Conservation (phyloP, 768 basidiomycete genomes). For the Leccinum disarticulatum region DNA sequence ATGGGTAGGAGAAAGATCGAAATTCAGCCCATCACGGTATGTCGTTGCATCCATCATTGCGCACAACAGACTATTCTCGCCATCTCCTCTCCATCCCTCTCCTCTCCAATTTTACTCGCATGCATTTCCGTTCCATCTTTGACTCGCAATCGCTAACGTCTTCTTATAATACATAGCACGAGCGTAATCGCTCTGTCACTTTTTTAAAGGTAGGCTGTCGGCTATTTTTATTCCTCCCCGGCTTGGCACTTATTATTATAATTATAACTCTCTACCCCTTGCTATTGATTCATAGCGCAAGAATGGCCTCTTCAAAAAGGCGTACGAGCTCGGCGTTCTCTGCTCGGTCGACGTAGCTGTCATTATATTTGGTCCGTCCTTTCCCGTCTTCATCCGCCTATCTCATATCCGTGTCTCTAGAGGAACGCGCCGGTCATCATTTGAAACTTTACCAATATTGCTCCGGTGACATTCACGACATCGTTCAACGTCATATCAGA, state of each 20-base stretch:
- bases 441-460: slow-evolving; percentile 82
- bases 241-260: slow-evolving; percentile 44
- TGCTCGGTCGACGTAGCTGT: slow-evolving; percentile 88
- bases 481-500: slow-evolving; percentile 66
- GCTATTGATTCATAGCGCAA: slow-evolving; percentile 57
- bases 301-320: slow-evolving; percentile 89
- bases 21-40: slow-evolving; percentile 76
- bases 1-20: slow-evolving; percentile 83
- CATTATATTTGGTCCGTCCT: slow-evolving; percentile 73
- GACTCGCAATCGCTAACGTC: slow-evolving; percentile 31
- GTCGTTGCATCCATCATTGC: slow-evolving; percentile 33
- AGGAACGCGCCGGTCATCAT: slow-evolving; percentile 78
- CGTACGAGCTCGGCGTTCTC: slow-evolving; percentile 86
- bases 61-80: slow-evolving; percentile 22
- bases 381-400: slow-evolving; percentile 4
- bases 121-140: slow-evolving; percentile 31
- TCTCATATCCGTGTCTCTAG: slow-evolving; percentile 37
- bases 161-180: slow-evolving; percentile 64
- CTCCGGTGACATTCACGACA: slow-evolving; percentile 66
- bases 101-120: slow-evolving; percentile 33
- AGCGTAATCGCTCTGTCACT: slow-evolving; percentile 88
- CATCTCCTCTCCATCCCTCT: slow-evolving; percentile 7
- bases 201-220: slow-evolving; percentile 77
- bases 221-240: slow-evolving; percentile 57
- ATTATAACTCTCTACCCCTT: slow-evolving; percentile 16